Percentiles rank a stretch among this genome's conserved stretches.
Conservation (phyloP, 805 yeast species). For the Yamadazyma ubonensis region DNA sequence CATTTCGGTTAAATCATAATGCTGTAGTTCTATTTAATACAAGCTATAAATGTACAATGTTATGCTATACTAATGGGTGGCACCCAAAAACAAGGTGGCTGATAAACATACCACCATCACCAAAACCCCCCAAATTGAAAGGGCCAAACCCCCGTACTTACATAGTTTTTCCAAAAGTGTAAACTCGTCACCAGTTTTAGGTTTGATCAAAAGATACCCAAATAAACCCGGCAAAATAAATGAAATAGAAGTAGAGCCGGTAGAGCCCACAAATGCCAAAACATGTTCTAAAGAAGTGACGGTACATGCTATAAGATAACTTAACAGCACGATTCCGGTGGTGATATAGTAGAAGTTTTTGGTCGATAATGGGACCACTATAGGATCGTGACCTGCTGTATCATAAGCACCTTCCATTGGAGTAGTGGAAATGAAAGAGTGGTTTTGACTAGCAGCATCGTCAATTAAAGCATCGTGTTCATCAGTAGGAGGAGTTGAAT, state of each 20-base stretch:
- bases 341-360: slow-evolving; percentile 52
- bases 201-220: slow-evolving; percentile 59
- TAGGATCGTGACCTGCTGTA: slow-evolving; percentile 47
- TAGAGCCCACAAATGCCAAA: slow-evolving; percentile 73
- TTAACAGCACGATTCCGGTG: slow-evolving; percentile 39
- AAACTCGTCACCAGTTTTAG: slow-evolving; percentile 27
- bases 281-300: slow-evolving; percentile 67
- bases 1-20: too few relatives aligned
- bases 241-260: slow-evolving; percentile 78
- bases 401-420: slow-evolving; percentile 49
- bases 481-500: slow-evolving; percentile 4
- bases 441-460: slow-evolving; percentile 20
- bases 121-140: slow-evolving; percentile 52
- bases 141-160: slow-evolving; percentile 40
- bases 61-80: slow-evolving; percentile 13
- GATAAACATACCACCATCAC: slow-evolving; percentile 57
- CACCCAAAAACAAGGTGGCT: slow-evolving; percentile 44
- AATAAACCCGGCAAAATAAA: slow-evolving; percentile 77
- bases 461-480: slow-evolving; percentile 17
- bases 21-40: too few relatives aligned
- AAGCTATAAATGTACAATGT: too few relatives aligned
- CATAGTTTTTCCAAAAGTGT: slow-evolving; percentile 30
- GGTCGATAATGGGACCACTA: slow-evolving; percentile 48
- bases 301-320: slow-evolving; percentile 58
- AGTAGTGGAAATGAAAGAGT: slow-evolving; percentile 42